Conservation (phyloP, 768 basidiomycete genomes). For the Lyophyllum shimeji region DNA sequence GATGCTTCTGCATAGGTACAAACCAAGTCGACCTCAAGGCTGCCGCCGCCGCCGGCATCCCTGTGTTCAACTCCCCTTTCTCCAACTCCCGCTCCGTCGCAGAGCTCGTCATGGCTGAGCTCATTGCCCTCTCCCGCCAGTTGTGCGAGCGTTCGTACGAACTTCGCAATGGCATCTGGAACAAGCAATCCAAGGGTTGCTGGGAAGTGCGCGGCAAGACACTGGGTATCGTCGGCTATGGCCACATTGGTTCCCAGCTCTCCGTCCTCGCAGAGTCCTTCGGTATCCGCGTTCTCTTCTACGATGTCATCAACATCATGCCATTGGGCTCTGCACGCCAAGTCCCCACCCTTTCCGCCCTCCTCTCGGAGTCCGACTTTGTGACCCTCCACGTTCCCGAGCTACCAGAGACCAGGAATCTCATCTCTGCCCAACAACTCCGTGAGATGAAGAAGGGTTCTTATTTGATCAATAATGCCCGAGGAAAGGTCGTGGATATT, state of each 20-base stretch:
- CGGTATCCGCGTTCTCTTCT: conserved; percentile 93
- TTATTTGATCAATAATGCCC: conserved; percentile 97
- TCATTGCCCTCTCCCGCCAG: conserved; percentile 93
- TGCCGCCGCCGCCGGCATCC: conserved; percentile 85
- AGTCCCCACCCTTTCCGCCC: conserved; percentile 71
- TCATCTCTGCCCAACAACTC: conserved; percentile 81
- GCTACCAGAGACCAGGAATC: conserved; percentile 90
- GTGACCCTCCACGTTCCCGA: conserved; percentile 97
- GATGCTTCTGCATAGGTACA: conserved; percentile 99
- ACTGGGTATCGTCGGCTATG: conserved; percentile 96
- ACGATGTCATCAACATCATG: conserved; percentile 97
- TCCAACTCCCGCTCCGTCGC: conserved; percentile 99
- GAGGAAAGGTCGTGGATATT: conserved; percentile 94
- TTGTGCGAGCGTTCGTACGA: conserved; percentile 87
- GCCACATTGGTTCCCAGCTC: conserved; percentile 96
- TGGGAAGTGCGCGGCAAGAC: conserved; percentile 99
- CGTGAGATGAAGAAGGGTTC: conserved; percentile 92
- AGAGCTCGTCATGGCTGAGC: conserved; percentile 93
- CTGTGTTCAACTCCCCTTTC: conserved; percentile 99
- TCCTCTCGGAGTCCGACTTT: conserved; percentile 85
- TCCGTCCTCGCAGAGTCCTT: conserved; percentile 96
- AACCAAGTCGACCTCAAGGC: conserved; percentile 93
- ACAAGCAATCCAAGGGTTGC: conserved; percentile 97
- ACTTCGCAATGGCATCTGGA: conserved; percentile 90
- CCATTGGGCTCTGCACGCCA: conserved; percentile 93